Evolutionary conservation across 371 early-diverging fungal genomes (phyloP).

Genomic region (Phascolomyces articulosus): DNA sequence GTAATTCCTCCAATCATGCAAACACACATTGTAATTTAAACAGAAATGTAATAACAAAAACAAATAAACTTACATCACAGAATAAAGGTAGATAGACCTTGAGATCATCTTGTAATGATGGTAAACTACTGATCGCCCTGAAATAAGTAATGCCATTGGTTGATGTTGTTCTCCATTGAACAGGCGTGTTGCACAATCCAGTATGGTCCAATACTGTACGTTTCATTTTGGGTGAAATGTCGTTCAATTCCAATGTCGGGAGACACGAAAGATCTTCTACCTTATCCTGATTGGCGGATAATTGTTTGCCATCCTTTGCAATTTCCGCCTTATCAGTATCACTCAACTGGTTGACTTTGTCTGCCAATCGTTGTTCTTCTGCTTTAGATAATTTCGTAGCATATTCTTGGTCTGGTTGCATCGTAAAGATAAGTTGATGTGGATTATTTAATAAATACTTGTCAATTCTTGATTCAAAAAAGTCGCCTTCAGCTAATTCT

Average conservation of each 20-base stretch:
- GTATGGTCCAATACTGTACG: slow-evolving; percentile 71
- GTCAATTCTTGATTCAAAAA: slow-evolving; percentile 72
- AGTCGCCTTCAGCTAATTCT: slow-evolving; percentile 64
- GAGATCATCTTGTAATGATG: slow-evolving; percentile 66
- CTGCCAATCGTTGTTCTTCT: slow-evolving; percentile 69
- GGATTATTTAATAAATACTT: slow-evolving; percentile 80
- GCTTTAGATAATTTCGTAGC: slow-evolving; percentile 52
- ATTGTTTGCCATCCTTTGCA: slow-evolving; percentile 58
- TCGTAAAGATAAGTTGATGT: slow-evolving; percentile 78
- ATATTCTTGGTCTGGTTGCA: slow-evolving; percentile 81
- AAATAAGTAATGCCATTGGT: slow-evolving; percentile 96
- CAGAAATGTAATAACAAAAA: background rate
- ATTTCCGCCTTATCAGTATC: slow-evolving; percentile 63
- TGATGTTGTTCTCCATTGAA: slow-evolving; percentile 79
- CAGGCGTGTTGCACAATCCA: slow-evolving; percentile 59
- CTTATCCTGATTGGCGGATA: slow-evolving; percentile 73
- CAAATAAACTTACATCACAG: slow-evolving; percentile 57
- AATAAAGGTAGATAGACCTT: slow-evolving; percentile 81
- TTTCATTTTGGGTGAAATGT: slow-evolving; percentile 69
- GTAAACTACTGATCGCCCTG: slow-evolving; percentile 66
- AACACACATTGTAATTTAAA: background rate
- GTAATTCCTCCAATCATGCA: no score
- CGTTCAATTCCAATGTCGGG: slow-evolving; percentile 78
- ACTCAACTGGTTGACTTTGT: slow-evolving; percentile 61
- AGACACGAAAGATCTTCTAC: slow-evolving; percentile 81